Evolutionary conservation across 1,139 yeast species (phyloP), one percentile per base, ranked within the genome.

Genomic region (Debaryomycetaceae sp.): DNA sequence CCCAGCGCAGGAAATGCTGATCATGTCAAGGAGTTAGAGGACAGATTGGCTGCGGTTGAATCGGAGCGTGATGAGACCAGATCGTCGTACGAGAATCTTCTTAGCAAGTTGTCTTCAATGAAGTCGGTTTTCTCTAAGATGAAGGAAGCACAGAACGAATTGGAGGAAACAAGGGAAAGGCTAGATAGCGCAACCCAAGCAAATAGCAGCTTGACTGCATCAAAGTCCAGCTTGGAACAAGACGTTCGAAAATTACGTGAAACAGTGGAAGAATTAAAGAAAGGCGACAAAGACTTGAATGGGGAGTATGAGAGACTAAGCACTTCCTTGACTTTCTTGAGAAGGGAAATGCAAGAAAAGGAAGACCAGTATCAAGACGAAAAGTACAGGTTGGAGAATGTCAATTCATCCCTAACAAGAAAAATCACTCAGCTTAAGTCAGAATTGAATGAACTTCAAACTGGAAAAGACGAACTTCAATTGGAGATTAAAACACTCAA

Each of bases 91-190:
- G 88, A 89, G 52, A 74, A 77, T n/a, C 68, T 93, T 20, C 68
- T 90, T 47, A 85, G 83, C 50, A 80, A 87, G 59, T 71, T 93
- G 31, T 80, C 95, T 1, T 81, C 87, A 2, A 89, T 93, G 87
- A 89, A 87, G 57, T 69, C 86, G 0, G 76, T 85, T 2, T 86
- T 87, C 60, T 77, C 76, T 45, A 85, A 85, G 53, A 84, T 85
- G 89, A 85, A 85, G 57, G 83, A 81, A 48, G 75, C 95, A 0
- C 86, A 93, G 52, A 73, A 74, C 7, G 95, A 89, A 52, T 70
- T 90, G 36, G 85, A 83, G 42, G 70, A 70, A 37, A 69, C 83
- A 0, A 81, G 80, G 53, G 80, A 71, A 59, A 49, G 62, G 54
- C 58, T 62, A 39, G 62, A 49, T 36, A 45, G 39, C 27, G 54